These are phyloP conservation scores for Phaeomoniella chlamydospora DNA, from an alignment of 2,329 filamentous ascomycete genomes.

Conservation along the genomic window DNA sequence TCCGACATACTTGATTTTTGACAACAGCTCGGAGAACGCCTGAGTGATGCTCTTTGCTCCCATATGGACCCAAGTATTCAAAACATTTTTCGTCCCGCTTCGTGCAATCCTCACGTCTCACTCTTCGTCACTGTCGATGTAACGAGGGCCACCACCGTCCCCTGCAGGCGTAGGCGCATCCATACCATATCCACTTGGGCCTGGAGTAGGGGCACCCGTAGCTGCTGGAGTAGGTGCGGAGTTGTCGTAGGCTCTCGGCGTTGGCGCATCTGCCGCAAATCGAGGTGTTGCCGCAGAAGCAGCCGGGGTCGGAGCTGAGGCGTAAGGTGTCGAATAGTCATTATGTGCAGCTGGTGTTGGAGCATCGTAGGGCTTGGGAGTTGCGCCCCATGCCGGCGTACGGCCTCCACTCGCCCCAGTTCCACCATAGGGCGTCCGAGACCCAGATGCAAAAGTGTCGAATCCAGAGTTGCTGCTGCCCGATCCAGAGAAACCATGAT, in stretches of 20 bases:
- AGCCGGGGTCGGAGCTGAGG: constrained; percentile 49
- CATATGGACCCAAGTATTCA: too few species aligned
- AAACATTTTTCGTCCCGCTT: too few species aligned
- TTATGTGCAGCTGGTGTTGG: constrained; percentile 51
- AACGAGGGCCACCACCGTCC: constrained; percentile 10
- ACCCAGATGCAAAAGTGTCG: constrained; percentile 52
- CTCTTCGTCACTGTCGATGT: constrained; percentile 13
- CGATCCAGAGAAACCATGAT: constrained; percentile 38
- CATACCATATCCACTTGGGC: constrained; percentile 16
- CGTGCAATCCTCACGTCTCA: constrained; percentile 4
- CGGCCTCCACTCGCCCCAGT: constrained; percentile 33
- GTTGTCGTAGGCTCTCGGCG: constrained; percentile 23
- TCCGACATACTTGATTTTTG: too few species aligned
- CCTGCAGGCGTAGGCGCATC: constrained; percentile 36
- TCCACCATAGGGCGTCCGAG: constrained; percentile 59
- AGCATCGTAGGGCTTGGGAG: constrained; percentile 47
- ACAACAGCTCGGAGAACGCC: too few species aligned
- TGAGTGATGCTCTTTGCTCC: too few species aligned
- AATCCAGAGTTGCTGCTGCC: constrained; percentile 54
- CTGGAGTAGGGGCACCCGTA: constrained; percentile 27
- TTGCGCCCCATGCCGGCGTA: constrained; percentile 28
- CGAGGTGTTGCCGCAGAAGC: constrained; percentile 53
- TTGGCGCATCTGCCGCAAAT: constrained; percentile 26
- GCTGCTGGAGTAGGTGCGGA: constrained; percentile 30
- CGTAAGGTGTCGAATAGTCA: constrained; percentile 26